Evolutionary conservation across 768 basidiomycete species (phyloP).

Genomic region (Pleurotus cornucopiae): DNA sequence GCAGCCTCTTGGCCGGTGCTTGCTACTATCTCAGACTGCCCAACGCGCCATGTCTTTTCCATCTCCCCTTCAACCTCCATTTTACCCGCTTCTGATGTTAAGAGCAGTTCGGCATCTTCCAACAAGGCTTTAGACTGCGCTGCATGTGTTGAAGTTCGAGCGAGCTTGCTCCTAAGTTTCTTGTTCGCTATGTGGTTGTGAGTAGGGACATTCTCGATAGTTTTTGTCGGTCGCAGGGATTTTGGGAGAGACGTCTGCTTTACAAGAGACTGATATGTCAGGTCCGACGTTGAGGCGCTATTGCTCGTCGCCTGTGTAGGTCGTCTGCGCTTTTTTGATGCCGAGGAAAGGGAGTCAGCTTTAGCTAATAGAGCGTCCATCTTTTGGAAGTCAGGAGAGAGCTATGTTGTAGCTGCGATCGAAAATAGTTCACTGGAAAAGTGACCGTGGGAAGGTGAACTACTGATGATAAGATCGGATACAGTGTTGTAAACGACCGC

Average conservation of each 20-base stretch:
- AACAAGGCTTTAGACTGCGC: slow-evolving; percentile 58
- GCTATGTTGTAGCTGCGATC: background rate
- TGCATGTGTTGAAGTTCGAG: slow-evolving; percentile 55
- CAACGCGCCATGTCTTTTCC: slow-evolving; percentile 87
- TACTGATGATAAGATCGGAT: too few relatives aligned
- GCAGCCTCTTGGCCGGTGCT: slow-evolving; percentile 73
- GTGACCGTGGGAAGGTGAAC: background rate
- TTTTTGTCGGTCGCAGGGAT: slow-evolving; percentile 54
- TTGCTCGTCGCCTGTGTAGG: slow-evolving; percentile 15
- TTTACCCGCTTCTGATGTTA: slow-evolving; percentile 63
- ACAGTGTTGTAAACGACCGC: too few relatives aligned
- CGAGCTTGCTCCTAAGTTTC: slow-evolving; percentile 70
- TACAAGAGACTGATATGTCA: slow-evolving; percentile 54
- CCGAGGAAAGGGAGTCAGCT: slow-evolving; percentile 53
- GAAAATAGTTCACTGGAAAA: background rate
- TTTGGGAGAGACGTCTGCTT: slow-evolving; percentile 60
- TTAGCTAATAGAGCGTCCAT: slow-evolving; percentile 78
- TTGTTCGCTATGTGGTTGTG: slow-evolving; percentile 67
- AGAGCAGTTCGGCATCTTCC: slow-evolving; percentile 70
- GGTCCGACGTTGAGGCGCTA: slow-evolving; percentile 29
- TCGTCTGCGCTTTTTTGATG: slow-evolving; percentile 40
- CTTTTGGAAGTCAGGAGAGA: too few relatives aligned
- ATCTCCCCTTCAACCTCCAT: slow-evolving; percentile 76
- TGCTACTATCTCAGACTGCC: slow-evolving; percentile 71
- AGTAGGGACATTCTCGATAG: slow-evolving; percentile 41